phyloP scores from a whole-genome alignment of 2,329 filamentous ascomycete genomes.

The Tolypocladium nubicola region DNA sequence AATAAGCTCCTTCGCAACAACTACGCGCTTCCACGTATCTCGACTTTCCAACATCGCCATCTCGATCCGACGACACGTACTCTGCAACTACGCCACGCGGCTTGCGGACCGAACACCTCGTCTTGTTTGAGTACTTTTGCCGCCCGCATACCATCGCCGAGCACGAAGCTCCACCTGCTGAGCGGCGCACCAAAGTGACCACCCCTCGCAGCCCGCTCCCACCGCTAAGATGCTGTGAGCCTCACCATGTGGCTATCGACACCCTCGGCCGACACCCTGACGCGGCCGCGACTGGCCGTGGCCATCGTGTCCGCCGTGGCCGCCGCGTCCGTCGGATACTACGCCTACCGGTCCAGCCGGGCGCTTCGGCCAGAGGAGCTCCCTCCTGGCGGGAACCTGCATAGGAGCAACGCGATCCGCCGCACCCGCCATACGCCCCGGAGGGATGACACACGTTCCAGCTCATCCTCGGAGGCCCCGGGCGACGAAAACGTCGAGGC shows the following conservation, averaged over 20 bases:
- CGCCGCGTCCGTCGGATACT: constrained; percentile 46
- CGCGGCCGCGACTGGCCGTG: constrained; percentile 43
- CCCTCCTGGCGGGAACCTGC: constrained; percentile 31
- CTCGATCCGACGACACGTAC: neutral
- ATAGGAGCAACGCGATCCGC: constrained; percentile 58
- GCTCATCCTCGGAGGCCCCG: constrained; percentile 28
- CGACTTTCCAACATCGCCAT: neutral
- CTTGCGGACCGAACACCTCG: neutral
- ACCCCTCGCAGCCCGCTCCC: neutral
- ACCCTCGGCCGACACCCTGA: constrained; percentile 41
- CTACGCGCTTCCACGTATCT: neutral
- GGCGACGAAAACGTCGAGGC: constrained; percentile 34
- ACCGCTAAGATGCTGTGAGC: constrained; percentile 20
- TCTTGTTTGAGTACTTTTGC: neutral
- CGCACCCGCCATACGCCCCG: constrained; percentile 28
- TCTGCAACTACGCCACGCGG: neutral
- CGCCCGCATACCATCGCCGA: neutral
- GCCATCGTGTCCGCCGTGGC: constrained; percentile 44
- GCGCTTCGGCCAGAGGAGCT: constrained; percentile 11
- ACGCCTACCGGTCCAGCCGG: constrained; percentile 36
- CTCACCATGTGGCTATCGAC: constrained; percentile 37
- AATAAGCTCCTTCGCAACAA: neutral
- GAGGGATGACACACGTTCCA: constrained; percentile 27
- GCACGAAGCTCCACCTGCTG: neutral
- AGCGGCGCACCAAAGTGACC: neutral